Evolutionary conservation across 495 filamentous ascomycete species (phyloP).

Genomic region (Talaromyces stipitatus): DNA sequence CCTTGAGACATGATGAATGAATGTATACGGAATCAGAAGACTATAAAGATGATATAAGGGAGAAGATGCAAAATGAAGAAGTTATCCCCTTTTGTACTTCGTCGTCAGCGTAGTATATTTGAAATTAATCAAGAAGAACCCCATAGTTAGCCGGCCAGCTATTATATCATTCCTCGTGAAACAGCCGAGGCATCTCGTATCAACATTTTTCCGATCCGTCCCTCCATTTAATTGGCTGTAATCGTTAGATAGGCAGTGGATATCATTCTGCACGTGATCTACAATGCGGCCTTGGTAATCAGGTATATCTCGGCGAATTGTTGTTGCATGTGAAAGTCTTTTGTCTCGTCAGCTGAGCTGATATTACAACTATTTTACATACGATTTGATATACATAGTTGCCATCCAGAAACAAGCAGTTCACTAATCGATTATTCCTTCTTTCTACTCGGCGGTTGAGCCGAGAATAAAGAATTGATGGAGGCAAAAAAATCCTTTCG

Average conservation of each 20-base stretch:
- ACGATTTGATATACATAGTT: neutral
- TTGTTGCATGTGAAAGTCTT: constrained; percentile 5
- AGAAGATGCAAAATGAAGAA: neutral
- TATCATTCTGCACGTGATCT: neutral
- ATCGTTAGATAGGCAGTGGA: too few species aligned
- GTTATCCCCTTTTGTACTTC: neutral
- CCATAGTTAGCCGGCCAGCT: neutral
- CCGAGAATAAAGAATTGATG: constrained; percentile 26
- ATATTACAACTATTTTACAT: neutral
- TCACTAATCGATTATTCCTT: constrained; percentile 6
- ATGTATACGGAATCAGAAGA: neutral
- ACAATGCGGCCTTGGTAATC: neutral
- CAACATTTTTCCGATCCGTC: neutral
- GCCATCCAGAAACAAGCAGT: neutral
- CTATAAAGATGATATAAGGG: neutral
- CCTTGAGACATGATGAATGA: constrained; percentile 10
- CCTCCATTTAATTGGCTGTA: neutral
- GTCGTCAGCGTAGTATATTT: neutral
- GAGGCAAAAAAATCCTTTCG: constrained; percentile 29
- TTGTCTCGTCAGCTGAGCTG: neutral
- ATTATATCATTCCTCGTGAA: constrained; percentile 3
- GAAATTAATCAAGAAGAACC: neutral
- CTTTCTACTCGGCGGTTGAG: constrained; percentile 24
- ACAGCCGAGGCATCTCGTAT: constrained; percentile 2
- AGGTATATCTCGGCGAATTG: neutral